These are phyloP conservation scores for Volvox reticuliferus DNA, from an alignment of 139 green algal species.

Conservation along the genomic window DNA sequence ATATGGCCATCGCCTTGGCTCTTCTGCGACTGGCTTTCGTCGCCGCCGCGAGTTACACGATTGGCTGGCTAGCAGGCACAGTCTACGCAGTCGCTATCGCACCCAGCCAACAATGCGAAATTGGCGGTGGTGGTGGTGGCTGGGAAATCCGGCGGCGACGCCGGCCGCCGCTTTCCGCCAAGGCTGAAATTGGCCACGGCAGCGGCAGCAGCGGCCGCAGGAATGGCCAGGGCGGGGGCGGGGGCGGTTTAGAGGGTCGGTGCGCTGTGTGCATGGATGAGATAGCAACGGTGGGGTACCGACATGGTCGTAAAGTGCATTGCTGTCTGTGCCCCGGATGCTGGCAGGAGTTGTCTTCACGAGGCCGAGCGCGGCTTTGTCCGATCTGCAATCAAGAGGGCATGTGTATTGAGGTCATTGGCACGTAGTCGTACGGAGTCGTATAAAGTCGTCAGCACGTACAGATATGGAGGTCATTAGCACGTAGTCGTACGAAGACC, in stretches of 20 bases:
- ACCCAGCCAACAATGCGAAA: background rate
- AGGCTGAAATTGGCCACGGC: background rate
- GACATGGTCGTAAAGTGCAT: background rate
- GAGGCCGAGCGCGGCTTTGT: background rate
- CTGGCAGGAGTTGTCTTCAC: background rate
- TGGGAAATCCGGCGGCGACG: background rate
- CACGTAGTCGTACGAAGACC: too few species aligned
- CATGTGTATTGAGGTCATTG: background rate
- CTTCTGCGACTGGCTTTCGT: background rate
- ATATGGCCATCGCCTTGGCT: background rate
- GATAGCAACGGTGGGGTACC: background rate
- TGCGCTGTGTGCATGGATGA: constrained; percentile 4
- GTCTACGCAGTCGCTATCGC: background rate
- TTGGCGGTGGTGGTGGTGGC: background rate
- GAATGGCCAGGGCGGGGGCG: background rate
- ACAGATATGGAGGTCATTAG: background rate
- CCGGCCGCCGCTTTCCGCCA: background rate
- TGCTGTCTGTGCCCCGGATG: constrained; percentile 12
- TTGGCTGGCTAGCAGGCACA: background rate
- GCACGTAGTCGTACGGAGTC: too few species aligned
- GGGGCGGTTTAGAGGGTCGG: background rate
- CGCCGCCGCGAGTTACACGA: background rate
- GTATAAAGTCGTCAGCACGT: too few species aligned
- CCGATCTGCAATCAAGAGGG: constrained; percentile 6
- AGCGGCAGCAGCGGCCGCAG: background rate